Evolutionary conservation across 1,284 basidiomycete genomes (phyloP), one percentile per base, ranked within the genome.

Genomic region (Baeospora myosura): DNA sequence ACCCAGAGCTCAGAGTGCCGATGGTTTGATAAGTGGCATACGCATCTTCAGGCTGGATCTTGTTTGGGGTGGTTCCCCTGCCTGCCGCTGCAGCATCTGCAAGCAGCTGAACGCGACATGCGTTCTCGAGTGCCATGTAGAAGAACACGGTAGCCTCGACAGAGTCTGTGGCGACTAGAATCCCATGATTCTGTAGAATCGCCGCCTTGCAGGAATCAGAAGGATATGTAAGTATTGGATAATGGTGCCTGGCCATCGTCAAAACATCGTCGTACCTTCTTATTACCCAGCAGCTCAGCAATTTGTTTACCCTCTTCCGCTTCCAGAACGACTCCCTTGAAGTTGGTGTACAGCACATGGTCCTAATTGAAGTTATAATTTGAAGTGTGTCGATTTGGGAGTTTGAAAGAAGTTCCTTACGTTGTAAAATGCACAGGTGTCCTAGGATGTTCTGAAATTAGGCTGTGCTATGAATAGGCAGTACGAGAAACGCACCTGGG

Each of bases 311-410:
- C 74, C 58, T 84, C 81, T 31, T 73, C 69, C 12, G 64, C 58
- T n/a, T 69, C 69, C 2, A 79, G 58, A 3, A 82, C 78, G 10
- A 82, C 69, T 14, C 81, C 74, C 44, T 71, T 68, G 52, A 72
- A 74, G 43, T 69, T 61, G 21, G 52, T 58, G 51, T 72, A 74
- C 16, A 73, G 55, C 1, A 54, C 63, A 49, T 57, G 56, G 33
- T 63, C 41, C 41, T 42, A 36, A 7, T 18, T 11, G 23, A 23
- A 21, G 12, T 8, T 32, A 10, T 10, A 32, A 3, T 10, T 18
- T 22, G 18, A 41, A n/a, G n/a, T n/a, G n/a, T 17, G 21, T 30
- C 18, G 12, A 2, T 14, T 14, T n/a, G n/a, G 24, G 12, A 21
- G 6, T 29, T 10, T 17, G n/a, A 25, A 18, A 18, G 32, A 16